Evolutionary conservation across 345 rosid species (phyloP), one percentile per base, ranked within the genome.

Genomic region (Dipteronia dyeriana): DNA sequence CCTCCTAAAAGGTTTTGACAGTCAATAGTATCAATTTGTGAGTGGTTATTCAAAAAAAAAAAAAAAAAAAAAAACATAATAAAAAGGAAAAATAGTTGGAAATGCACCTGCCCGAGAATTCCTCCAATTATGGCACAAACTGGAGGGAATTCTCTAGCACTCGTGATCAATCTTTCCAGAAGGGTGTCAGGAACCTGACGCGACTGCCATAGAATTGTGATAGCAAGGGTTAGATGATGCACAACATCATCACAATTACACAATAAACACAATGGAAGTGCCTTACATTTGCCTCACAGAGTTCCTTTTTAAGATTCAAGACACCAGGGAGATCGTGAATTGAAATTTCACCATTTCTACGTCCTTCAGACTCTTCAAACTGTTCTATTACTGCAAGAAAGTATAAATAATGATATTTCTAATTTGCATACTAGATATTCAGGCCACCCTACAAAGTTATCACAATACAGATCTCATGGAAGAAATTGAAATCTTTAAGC

Each of bases 41-140:
- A 61, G 63, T n/a, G 2, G 61, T 17, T 19, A 70, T 63, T 7
- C n/a, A 45, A 6, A 7, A 9, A 59, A n/a, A n/a, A n/a, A n/a
- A n/a, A 20, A 31, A 20, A 56, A 19, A 16, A 19, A 7, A 20
- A 19, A 10, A 29, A 68, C 17, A 10, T 22, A n/a, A 20, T 2
- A 14, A 76, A 0, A 7, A n/a, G 7, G 38, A 70, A 60, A 38
- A 56, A 20, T 25, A 5, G n/a, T 9, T 57, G 71, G 68, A 71
- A 79, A 81, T 26, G 34, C 73, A 92, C 98, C 98, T 96, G 99
- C 76, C 98, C 99, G 45, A 94, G 88, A 74, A 89, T 86, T 77
- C 99, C 99, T 70, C 99, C 98, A 2, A 96, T 76, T 78, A 96
- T 84, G 51, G 98, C 98, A 88, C 99, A 96, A 54, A 90, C 95